Percentiles rank a stretch among this genome's conserved stretches.
Evolutionary conservation across 108 stramenopile species (phyloP).

Genomic region (Schizochytrium sp.): DNA sequence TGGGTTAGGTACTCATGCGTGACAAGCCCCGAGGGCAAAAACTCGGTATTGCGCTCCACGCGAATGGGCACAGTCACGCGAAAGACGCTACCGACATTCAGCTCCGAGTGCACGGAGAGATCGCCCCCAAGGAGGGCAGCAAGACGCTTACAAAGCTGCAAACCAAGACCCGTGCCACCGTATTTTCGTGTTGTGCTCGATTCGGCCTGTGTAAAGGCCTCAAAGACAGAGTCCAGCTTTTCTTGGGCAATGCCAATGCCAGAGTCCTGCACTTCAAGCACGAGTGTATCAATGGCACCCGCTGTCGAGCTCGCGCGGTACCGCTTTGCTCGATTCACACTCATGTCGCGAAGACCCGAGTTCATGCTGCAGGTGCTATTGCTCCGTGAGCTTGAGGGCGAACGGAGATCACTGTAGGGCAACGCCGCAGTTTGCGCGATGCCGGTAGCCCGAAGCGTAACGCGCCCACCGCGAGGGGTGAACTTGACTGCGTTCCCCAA

Average conservation of each 20-base stretch:
- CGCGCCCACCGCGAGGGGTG: not conserved
- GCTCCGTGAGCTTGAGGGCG: too few relatives aligned
- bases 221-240: constrained; percentile 24
- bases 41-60: not conserved
- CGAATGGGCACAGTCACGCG: not conserved
- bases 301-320: not conserved
- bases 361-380: not conserved
- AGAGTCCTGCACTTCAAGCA: constrained; percentile 27
- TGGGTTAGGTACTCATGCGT: not conserved
- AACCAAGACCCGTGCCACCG: constrained; percentile 25
- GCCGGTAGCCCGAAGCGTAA: not conserved
- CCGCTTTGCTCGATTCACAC: not conserved
- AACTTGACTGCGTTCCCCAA: not conserved
- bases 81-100: not conserved
- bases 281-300: not conserved
- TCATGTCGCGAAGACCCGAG: not conserved
- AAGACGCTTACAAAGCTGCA: not conserved
- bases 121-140: not conserved
- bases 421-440: not conserved
- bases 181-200: not conserved
- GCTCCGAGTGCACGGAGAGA: not conserved
- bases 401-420: too few relatives aligned
- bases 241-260: constrained; percentile 34
- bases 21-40: not conserved
- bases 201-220: constrained; percentile 25